A percentile compares a stretch with the other conserved stretches of the same genome.
phyloP scores from a whole-genome alignment of 2,329 filamentous ascomycete species.

The Westerdykella aurantiaca region DNA sequence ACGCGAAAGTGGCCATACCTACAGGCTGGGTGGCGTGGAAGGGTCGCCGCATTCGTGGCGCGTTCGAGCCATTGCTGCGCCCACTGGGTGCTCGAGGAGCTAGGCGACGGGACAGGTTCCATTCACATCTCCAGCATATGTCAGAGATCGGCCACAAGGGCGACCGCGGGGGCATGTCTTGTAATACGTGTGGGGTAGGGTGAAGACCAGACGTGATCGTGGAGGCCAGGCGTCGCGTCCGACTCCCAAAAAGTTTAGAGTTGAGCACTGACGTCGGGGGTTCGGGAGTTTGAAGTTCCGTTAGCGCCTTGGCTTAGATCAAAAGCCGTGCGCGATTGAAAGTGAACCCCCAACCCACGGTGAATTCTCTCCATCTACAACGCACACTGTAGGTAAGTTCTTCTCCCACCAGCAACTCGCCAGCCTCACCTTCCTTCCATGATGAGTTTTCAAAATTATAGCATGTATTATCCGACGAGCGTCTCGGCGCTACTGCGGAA shows the following conservation, averaged over 20 bases:
- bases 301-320: no score
- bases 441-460: constrained; percentile 37
- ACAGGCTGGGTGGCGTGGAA: constrained; percentile 20
- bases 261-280: no score
- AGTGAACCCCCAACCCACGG: no score
- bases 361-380: neutral
- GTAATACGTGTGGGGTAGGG: neutral
- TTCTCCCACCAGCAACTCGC: neutral
- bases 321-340: no score
- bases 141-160: constrained; percentile 3
- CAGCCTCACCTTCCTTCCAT: constrained; percentile 11
- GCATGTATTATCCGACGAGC: constrained; percentile 48
- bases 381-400: constrained; percentile 1
- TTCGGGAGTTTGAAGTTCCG: no score
- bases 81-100: no score
- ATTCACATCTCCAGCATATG: constrained; percentile 24
- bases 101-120: constrained; percentile 10
- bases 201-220: neutral
- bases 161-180: constrained; percentile 1
- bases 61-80: neutral
- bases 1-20: constrained; percentile 1
- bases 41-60: constrained; percentile 11
- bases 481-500: constrained; percentile 31
- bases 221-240: no score
- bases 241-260: neutral